Evolutionary conservation across 1,139 yeast genomes (phyloP).

Genomic region (Chernovozyma sophiae-reginae): DNA sequence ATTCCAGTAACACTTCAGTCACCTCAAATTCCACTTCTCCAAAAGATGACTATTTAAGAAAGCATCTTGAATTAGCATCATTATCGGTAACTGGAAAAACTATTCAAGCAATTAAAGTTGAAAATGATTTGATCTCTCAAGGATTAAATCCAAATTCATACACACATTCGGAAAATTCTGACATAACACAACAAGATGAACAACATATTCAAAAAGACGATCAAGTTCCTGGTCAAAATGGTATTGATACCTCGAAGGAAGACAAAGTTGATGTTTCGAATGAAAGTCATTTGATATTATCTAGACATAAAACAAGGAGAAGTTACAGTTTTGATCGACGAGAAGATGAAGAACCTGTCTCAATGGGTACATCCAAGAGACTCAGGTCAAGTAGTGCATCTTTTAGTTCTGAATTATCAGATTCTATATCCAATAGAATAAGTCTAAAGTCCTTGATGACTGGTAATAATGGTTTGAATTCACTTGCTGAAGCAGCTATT

Average conservation of each 20-base stretch:
- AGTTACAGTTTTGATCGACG: constrained; percentile 4
- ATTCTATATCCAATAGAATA: background rate
- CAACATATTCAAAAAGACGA: background rate
- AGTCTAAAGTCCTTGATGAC: background rate
- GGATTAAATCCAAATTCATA: constrained; percentile 43
- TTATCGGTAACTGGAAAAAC: constrained; percentile 52
- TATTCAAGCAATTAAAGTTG: constrained; percentile 44
- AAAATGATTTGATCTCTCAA: constrained; percentile 43
- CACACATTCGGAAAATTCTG: background rate
- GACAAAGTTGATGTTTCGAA: background rate
- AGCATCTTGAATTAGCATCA: constrained; percentile 51
- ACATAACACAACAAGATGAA: background rate
- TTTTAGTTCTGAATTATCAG: background rate
- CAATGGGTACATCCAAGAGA: constrained; percentile 1
- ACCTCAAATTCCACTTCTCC: background rate
- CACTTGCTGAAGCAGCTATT: constrained; percentile 29
- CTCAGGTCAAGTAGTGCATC: constrained; percentile 4
- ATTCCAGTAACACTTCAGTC: background rate
- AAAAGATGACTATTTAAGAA: constrained; percentile 21
- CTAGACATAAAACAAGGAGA: constrained; percentile 1
- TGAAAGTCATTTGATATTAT: background rate
- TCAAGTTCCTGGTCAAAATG: background rate
- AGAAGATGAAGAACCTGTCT: background rate
- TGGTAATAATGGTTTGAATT: constrained; percentile 15
- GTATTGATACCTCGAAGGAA: background rate